A percentile compares a stretch with the other conserved stretches of the same genome.
These are phyloP conservation scores for Nemania serpens DNA, from an alignment of 2,329 filamentous ascomycete species.

Conservation along the genomic window DNA sequence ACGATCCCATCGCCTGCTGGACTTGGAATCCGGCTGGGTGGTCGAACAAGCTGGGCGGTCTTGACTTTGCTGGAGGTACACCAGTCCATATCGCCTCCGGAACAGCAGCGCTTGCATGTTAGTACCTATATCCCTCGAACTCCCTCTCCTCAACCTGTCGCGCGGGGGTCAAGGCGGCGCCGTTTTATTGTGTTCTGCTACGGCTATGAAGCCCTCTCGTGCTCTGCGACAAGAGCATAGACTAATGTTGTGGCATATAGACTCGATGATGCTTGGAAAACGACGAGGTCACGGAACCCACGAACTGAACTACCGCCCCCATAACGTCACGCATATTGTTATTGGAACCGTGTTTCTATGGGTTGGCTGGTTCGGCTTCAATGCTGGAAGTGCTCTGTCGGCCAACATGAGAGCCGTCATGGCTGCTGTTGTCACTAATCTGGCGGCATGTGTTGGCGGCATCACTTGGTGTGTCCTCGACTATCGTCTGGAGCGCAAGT, in stretches of 20 bases:
- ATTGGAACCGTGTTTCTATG: conserved; percentile 92
- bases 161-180: neutral
- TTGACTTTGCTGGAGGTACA: conserved; percentile 89
- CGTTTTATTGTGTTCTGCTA: neutral
- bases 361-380: conserved; percentile 97
- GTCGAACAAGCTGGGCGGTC: conserved; percentile 76
- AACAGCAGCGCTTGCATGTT: conserved; percentile 76
- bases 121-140: conserved; percentile 27
- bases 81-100: conserved; percentile 89
- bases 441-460: conserved; percentile 81
- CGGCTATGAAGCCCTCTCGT: neutral
- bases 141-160: neutral
- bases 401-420: conserved; percentile 86
- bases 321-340: conserved; percentile 92
- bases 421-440: conserved; percentile 84
- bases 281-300: conserved; percentile 82
- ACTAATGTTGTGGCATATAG: conserved; percentile 28
- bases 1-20: conserved; percentile 94
- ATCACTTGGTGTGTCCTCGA: conserved; percentile 90
- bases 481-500: conserved; percentile 87
- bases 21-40: conserved; percentile 87
- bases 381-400: conserved; percentile 79
- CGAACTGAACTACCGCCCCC: conserved; percentile 87
- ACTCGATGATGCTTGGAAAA: conserved; percentile 90
- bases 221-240: too few relatives aligned